Percentiles rank a stretch among this genome's conserved stretches.
These are phyloP conservation scores for Podaxis carcinomalis DNA, from an alignment of 768 basidiomycete genomes.

Conservation along the genomic window DNA sequence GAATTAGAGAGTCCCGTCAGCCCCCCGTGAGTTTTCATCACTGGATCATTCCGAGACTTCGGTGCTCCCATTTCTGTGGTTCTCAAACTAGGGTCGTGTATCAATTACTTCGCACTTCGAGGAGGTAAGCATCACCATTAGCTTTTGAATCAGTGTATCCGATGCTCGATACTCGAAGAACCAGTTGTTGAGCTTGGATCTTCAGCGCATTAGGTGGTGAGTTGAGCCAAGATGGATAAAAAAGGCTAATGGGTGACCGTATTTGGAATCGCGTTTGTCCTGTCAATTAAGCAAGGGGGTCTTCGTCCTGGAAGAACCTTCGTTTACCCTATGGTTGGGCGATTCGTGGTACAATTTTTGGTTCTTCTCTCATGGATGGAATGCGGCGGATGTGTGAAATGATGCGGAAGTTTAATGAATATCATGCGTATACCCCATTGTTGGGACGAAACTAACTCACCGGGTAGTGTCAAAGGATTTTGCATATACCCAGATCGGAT, in stretches of 20 bases:
- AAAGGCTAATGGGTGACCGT: constrained; percentile 9
- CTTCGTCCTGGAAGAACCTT: constrained; percentile 2
- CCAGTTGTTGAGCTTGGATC: not conserved
- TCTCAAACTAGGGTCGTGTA: not conserved
- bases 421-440: not conserved
- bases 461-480: constrained; percentile 3
- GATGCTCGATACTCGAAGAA: not conserved
- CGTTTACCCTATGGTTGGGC: not conserved
- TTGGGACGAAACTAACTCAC: not conserved
- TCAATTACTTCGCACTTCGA: not conserved
- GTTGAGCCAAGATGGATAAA: not conserved
- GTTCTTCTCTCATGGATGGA: not conserved
- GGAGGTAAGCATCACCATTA: not conserved
- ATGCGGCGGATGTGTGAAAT: not conserved
- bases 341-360: not conserved
- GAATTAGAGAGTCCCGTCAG: not conserved
- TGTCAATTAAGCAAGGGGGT: not conserved
- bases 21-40: not conserved
- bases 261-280: constrained; percentile 8
- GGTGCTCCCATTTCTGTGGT: not conserved
- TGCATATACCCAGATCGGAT: not conserved
- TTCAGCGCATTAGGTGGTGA: not conserved
- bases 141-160: not conserved
- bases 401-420: constrained; percentile 4
- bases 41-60: constrained; percentile 8